Percentiles rank a stretch among this genome's conserved stretches.
Conservation (phyloP, 2,329 filamentous ascomycete genomes). For the Whalleya microplaca region DNA sequence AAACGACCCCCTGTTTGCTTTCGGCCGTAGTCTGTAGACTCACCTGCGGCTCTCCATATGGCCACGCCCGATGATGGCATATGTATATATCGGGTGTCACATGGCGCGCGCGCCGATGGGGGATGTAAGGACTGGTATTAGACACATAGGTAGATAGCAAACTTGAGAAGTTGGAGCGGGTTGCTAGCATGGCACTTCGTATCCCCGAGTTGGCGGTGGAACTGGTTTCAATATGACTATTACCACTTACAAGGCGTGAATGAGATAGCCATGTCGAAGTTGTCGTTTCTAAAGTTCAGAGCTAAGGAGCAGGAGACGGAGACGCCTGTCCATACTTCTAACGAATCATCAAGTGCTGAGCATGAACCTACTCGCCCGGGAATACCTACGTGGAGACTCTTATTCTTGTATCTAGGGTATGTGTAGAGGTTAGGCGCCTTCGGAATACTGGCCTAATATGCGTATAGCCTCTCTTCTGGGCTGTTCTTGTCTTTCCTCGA, state of each 20-base stretch:
- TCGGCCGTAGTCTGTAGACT: too few relatives aligned
- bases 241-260: neutral
- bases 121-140: too few relatives aligned
- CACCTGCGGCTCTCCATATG: neutral
- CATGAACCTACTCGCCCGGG: conserved; percentile 10
- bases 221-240: neutral
- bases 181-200: neutral
- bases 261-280: neutral
- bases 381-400: conserved; percentile 24
- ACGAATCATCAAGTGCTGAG: conserved; percentile 7
- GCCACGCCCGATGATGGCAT: neutral
- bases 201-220: neutral
- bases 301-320: conserved; percentile 12
- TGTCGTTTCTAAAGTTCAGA: neutral
- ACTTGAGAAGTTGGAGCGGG: neutral
- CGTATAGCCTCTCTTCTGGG: conserved; percentile 50
- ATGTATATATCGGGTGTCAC: neutral
- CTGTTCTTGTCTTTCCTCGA: conserved; percentile 64
- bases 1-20: too few relatives aligned
- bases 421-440: conserved; percentile 3
- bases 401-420: conserved; percentile 28
- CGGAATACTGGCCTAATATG: conserved; percentile 9
- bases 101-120: neutral
- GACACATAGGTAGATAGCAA: neutral
- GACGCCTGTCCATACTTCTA: conserved; percentile 3